phyloP scores from a whole-genome alignment of 1,139 yeast genomes.

The Yamadazyma songkhlaensis region DNA sequence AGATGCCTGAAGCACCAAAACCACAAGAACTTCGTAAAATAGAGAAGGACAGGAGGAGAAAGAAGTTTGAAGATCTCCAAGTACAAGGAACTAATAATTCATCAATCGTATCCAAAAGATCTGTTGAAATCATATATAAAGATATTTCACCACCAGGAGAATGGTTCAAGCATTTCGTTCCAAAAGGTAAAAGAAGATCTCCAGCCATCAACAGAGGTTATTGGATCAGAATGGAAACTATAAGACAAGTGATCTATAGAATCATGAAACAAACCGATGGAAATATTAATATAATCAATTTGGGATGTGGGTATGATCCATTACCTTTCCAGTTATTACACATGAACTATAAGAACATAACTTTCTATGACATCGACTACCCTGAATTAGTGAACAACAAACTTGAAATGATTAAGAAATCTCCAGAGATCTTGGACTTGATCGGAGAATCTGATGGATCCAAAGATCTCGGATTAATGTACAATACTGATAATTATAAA shows the following conservation, averaged over 20 bases:
- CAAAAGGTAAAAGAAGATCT: conserved; percentile 64
- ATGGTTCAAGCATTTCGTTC: conserved; percentile 68
- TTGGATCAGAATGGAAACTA: conserved; percentile 78
- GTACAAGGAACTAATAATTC: conserved; percentile 84
- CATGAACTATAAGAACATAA: conserved; percentile 23
- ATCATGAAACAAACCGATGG: conserved; percentile 25
- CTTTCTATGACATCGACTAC: conserved; percentile 72
- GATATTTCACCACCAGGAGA: conserved; percentile 42
- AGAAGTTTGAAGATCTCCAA: conserved; percentile 55
- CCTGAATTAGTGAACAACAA: conserved; percentile 63
- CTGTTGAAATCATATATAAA: conserved; percentile 68
- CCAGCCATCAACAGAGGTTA: conserved; percentile 84
- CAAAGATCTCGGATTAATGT: conserved; percentile 22
- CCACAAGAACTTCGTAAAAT: conserved; percentile 25
- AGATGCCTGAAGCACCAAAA: conserved; percentile 5
- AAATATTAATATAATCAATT: conserved; percentile 50
- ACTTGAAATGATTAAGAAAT: conserved; percentile 45
- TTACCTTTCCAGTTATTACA: conserved; percentile 64
- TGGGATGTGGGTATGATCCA: conserved; percentile 85
- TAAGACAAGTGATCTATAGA: conserved; percentile 48
- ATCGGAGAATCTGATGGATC: conserved; percentile 32
- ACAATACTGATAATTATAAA: conserved; percentile 49
- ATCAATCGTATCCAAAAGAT: conserved; percentile 78
- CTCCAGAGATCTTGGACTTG: conserved; percentile 46
- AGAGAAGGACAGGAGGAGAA: conserved; percentile 47